phyloP scores from a whole-genome alignment of 139 green algal species.

The Chlamydomonas sp. region DNA sequence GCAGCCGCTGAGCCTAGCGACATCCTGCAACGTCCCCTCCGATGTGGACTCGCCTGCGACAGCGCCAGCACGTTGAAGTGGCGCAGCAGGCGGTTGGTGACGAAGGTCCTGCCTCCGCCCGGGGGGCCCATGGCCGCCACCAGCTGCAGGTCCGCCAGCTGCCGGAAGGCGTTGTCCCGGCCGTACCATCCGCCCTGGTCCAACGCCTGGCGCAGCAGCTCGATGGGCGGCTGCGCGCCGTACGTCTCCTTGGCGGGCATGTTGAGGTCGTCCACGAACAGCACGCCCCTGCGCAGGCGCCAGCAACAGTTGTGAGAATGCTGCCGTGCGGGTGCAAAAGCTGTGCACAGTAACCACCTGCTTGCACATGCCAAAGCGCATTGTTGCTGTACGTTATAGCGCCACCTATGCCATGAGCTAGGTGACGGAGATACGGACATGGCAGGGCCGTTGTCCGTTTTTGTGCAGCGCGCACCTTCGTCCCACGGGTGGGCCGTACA shows the following conservation, averaged over 20 bases:
- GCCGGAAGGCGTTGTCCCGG: constrained; percentile 71
- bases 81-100: constrained; percentile 75
- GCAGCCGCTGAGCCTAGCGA: background rate
- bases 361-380: too few species aligned
- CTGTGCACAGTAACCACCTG: too few species aligned
- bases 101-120: constrained; percentile 76
- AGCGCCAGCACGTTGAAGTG: constrained; percentile 77
- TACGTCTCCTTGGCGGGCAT: constrained; percentile 83
- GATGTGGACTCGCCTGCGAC: constrained; percentile 62
- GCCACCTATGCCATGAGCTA: too few species aligned
- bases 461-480: constrained; percentile 25
- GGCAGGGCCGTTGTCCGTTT: too few species aligned
- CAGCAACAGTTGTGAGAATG: background rate
- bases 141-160: constrained; percentile 76
- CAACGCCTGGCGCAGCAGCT: constrained; percentile 79
- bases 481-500: constrained; percentile 72
- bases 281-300: constrained; percentile 42
- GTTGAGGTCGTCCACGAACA: constrained; percentile 88
- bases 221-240: constrained; percentile 79
- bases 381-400: too few species aligned
- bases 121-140: constrained; percentile 80
- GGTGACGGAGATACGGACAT: too few species aligned
- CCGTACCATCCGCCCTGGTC: constrained; percentile 76
- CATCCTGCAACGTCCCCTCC: too few species aligned
- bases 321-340: too few species aligned